Base-by-base conservation (phyloP, 2,329 filamentous ascomycete species). In the Venturia nashicola region DNA sequence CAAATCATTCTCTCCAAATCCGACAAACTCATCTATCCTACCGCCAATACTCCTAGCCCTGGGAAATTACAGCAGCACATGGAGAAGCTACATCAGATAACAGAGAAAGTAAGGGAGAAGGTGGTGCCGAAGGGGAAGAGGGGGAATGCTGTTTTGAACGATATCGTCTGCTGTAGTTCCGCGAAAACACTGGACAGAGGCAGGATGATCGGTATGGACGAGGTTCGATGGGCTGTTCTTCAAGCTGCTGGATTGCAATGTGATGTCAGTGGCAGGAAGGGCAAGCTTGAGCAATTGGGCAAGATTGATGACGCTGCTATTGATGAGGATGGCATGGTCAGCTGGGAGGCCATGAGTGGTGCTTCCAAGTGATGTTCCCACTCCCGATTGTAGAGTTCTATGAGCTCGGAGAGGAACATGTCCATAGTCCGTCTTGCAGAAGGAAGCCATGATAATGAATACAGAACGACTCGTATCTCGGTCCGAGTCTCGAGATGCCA, bases 1-100 rank as follows among this genome's bases (percentile, higher is more conserved):
- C 86, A 89, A 71, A 75, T 90, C 18, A 76, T 90, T 18, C 70
- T 89, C n/a, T 83, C 81, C 7, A 90, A 90, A 71, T 79, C 82
- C 7, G 87, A 90, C 70, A 81, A 81, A 65, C 66, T 86, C 16
- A 68, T 86, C 5, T 71, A 68, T 65, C 69, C 71, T 3, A 65
- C 66, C 18, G 39, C 69, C n/a, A 73, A 70, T 48, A 57, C 59
- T 39, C 69, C 40, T 5, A 43, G 20, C 6, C 48, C 34, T 18
- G 54, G 43, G 36, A 62, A 62, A 59, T 9, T 62, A 20, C 42
- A 39, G 20, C 23, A 61, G 18, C 32, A 66, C 7, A 64, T 69
- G 0, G 70, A 67, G 34, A 71, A 71, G 4, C 68, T 84, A 27
- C 72, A 76, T 14, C 71, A 70, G 14, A 69, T 74, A 20, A 74